phyloP scores from a whole-genome alignment of 2,329 filamentous ascomycete genomes.

The Rutstroemia sp. region DNA sequence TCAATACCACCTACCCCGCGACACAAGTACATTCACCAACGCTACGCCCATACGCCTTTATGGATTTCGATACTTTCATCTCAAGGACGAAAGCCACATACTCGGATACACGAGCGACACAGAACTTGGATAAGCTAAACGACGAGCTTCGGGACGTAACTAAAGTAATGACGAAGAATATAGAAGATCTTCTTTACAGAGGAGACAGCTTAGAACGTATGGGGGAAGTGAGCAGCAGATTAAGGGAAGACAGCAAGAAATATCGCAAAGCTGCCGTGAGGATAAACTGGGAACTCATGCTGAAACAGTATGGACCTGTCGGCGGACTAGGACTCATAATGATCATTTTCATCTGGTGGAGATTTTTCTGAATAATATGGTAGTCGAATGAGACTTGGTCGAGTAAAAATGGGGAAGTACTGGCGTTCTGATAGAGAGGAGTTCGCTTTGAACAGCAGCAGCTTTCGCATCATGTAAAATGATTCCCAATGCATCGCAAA shows the following conservation, averaged over 20 bases:
- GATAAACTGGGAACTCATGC: conserved; percentile 95
- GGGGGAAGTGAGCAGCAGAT: conserved; percentile 83
- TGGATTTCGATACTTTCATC: conserved; percentile 98
- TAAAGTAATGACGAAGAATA: conserved; percentile 99
- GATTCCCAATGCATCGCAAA: conserved; percentile 9
- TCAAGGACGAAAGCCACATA: conserved; percentile 88
- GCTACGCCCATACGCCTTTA: conserved; percentile 89
- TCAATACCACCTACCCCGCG: conserved; percentile 74
- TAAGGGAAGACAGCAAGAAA: conserved; percentile 90
- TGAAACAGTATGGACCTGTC: conserved; percentile 96
- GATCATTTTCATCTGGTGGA: conserved; percentile 82
- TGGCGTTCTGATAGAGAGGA: conserved; percentile 6
- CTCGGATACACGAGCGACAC: conserved; percentile 80
- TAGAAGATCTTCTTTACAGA: conserved; percentile 91
- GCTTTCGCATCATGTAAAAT: conserved; percentile 7
- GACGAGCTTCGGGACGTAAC: conserved; percentile 97
- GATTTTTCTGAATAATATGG: conserved; percentile 63
- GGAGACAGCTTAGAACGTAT: conserved; percentile 93
- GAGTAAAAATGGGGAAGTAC: background rate
- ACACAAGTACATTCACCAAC: conserved; percentile 65
- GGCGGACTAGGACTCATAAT: conserved; percentile 75
- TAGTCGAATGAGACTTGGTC: background rate
- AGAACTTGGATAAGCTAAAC: conserved; percentile 92
- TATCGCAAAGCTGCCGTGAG: conserved; percentile 86
- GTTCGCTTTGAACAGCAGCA: background rate